phyloP scores from a whole-genome alignment of 805 yeast genomes.

The Maudiozyma barnettii region DNA sequence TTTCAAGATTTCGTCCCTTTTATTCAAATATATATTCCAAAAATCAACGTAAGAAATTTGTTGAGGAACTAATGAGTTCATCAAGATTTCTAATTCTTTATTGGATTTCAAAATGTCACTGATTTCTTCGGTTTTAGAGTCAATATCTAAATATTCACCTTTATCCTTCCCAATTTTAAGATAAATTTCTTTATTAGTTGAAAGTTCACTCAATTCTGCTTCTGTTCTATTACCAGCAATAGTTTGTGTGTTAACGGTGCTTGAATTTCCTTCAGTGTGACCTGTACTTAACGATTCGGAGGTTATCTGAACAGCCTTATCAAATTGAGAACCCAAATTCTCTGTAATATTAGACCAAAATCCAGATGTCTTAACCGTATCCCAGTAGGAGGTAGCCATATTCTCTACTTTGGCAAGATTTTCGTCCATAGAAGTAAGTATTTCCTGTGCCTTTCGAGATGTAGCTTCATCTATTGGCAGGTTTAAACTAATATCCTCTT shows the following conservation, averaged over 20 bases:
- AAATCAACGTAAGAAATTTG: constrained; percentile 49
- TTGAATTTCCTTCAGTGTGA: constrained; percentile 23
- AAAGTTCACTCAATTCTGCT: constrained; percentile 48
- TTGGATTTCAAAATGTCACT: constrained; percentile 38
- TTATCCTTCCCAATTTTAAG: constrained; percentile 16
- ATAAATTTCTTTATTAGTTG: constrained; percentile 41
- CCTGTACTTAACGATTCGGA: constrained; percentile 14
- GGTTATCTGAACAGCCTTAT: constrained; percentile 13
- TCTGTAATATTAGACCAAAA: constrained; percentile 24
- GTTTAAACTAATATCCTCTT: constrained; percentile 22
- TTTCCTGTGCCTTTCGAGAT: constrained; percentile 43
- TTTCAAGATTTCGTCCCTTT: constrained; percentile 42
- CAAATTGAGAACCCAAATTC: constrained; percentile 15
- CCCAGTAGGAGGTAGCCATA: constrained; percentile 42
- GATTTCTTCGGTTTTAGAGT: constrained; percentile 42
- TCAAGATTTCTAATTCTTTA: constrained; percentile 43
- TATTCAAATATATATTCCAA: constrained; percentile 64
- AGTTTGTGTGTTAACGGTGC: constrained; percentile 5
- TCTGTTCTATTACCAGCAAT: constrained; percentile 49
- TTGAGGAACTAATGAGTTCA: constrained; percentile 60
- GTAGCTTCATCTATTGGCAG: constrained; percentile 18
- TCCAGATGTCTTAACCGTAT: constrained; percentile 16
- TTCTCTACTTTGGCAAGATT: constrained; percentile 67
- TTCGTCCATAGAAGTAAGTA: constrained; percentile 62
- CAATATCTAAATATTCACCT: constrained; percentile 32